These are phyloP conservation scores for Hygrophorus pudorinus DNA, from an alignment of 768 basidiomycete genomes.

Conservation along the genomic window DNA sequence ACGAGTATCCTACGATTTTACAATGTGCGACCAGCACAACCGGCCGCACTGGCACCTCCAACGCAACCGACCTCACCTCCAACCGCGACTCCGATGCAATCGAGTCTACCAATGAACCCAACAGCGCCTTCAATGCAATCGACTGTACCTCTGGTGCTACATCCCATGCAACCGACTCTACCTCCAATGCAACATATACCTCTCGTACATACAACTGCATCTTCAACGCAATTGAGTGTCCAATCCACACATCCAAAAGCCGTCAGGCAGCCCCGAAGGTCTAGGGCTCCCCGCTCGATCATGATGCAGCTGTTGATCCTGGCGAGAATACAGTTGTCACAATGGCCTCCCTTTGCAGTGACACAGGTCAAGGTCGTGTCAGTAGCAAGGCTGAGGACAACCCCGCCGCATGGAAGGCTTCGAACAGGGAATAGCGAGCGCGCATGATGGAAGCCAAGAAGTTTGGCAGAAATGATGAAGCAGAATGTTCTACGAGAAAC, in stretches of 20 bases:
- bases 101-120: too few species aligned
- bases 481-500: conserved; percentile 14
- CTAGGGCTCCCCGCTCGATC: conserved; percentile 41
- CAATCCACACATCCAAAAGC: too few species aligned
- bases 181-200: too few species aligned
- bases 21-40: too few species aligned
- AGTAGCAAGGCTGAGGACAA: conserved; percentile 69
- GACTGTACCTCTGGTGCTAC: too few species aligned
- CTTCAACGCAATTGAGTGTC: too few species aligned
- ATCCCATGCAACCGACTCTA: too few species aligned
- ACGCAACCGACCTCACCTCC: too few species aligned
- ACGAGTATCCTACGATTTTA: not conserved
- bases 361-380: conserved; percentile 70
- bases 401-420: conserved; percentile 61
- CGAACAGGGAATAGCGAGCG: conserved; percentile 56
- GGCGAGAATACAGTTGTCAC: conserved; percentile 77
- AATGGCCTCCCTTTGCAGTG: conserved; percentile 71
- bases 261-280: conserved; percentile 19
- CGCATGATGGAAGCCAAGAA: conserved; percentile 74
- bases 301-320: conserved; percentile 41
- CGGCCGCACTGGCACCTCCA: too few species aligned
- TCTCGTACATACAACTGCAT: too few species aligned
- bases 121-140: too few species aligned
- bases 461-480: conserved; percentile 51
- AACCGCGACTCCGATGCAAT: too few species aligned